Percentiles rank a stretch among this genome's conserved stretches.
These are phyloP conservation scores for Leccinum fallax DNA, from an alignment of 1,284 basidiomycete species.

Conservation along the genomic window DNA sequence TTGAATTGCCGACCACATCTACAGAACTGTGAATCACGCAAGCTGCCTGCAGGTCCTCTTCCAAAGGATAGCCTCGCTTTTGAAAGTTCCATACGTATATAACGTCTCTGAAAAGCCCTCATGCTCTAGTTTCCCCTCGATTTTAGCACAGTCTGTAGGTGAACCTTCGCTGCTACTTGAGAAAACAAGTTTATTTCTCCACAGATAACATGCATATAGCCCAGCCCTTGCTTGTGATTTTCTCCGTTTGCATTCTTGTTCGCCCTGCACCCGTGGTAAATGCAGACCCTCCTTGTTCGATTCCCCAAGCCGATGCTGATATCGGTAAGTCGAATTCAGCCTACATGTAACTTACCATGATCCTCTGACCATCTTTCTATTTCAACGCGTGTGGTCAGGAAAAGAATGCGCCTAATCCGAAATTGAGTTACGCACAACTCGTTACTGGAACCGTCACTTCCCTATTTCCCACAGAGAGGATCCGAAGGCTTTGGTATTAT, in stretches of 20 bases:
- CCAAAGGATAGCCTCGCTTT: neutral
- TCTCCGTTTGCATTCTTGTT: neutral
- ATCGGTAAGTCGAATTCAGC: constrained; percentile 2
- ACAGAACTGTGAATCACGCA: neutral
- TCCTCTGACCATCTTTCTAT: neutral
- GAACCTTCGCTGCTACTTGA: neutral
- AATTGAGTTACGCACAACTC: neutral
- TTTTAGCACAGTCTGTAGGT: neutral
- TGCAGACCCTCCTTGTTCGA: neutral
- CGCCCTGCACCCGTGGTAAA: neutral
- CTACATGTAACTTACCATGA: neutral
- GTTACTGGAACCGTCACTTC: neutral
- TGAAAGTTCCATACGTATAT: neutral
- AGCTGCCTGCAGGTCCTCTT: neutral
- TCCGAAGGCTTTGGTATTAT: neutral
- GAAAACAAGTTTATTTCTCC: neutral
- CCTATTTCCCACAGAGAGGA: neutral
- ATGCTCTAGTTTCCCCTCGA: neutral
- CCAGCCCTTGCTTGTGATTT: neutral
- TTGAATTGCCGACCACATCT: neutral
- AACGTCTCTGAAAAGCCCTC: neutral
- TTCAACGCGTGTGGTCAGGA: neutral
- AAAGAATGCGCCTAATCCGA: neutral
- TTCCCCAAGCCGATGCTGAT: neutral
- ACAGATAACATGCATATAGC: neutral